Evolutionary conservation across 1,139 yeast species (phyloP).

Genomic region (Geotrichum macrosporum): DNA sequence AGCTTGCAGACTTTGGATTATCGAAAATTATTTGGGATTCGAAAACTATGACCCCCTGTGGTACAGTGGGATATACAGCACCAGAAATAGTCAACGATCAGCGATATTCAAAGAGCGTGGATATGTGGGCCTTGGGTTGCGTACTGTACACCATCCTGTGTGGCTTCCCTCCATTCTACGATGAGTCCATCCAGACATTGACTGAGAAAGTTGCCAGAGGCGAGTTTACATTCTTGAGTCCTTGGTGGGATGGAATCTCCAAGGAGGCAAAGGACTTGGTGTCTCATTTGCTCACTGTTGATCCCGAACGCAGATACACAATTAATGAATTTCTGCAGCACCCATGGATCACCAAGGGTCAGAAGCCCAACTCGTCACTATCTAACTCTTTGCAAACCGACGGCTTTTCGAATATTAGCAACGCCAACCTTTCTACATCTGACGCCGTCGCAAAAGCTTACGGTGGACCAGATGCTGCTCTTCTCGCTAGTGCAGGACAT

Average conservation of each 20-base stretch:
- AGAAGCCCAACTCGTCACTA: conserved; percentile 26
- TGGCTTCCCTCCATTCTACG: conserved; percentile 96
- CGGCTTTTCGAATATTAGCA: too few species aligned
- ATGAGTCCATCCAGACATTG: conserved; percentile 73
- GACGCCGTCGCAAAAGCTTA: conserved; percentile 3
- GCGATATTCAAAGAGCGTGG: conserved; percentile 82
- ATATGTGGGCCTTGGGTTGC: conserved; percentile 96
- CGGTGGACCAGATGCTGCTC: conserved; percentile 6
- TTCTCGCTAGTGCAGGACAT: not conserved
- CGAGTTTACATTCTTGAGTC: conserved; percentile 73
- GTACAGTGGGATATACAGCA: conserved; percentile 88
- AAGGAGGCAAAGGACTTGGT: conserved; percentile 78
- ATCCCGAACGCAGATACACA: conserved; percentile 71
- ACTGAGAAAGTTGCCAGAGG: conserved; percentile 82
- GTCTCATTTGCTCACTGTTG: conserved; percentile 68
- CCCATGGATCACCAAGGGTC: conserved; percentile 63
- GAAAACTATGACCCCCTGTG: conserved; percentile 80
- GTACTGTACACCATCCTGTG: conserved; percentile 82
- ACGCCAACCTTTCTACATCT: too few species aligned
- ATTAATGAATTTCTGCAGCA: conserved; percentile 74
- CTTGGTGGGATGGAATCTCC: conserved; percentile 97
- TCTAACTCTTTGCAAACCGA: not conserved
- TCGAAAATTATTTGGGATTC: conserved; percentile 74
- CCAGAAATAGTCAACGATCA: conserved; percentile 91
- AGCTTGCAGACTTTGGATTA: conserved; percentile 88